Base-by-base conservation (phyloP, 192 early-diverging fungal genomes). In the Funneliformis mosseae region DNA sequence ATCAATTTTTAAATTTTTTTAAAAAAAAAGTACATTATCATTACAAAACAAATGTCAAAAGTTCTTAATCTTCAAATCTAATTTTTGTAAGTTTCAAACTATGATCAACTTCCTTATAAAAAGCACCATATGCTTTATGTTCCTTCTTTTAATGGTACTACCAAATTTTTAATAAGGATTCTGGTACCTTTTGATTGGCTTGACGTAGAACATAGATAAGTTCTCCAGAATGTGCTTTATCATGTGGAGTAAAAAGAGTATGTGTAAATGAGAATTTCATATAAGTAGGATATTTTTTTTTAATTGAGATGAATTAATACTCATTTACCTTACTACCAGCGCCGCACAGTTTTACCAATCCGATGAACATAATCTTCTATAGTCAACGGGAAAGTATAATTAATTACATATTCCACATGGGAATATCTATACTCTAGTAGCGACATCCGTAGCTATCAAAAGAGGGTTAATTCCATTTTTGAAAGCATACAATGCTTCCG, bases 141-240 rank as follows among this genome's bases (percentile, higher is more conserved):
- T 95, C 89, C 93, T 99, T 99, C 90, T 97, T 88, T 97, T 99
- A 82, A 98, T 96, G 12, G 95, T 96, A 41, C 94, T 95, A 62
- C 96, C 96, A 88, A 97, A 97, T n/a, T 88, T 96, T 96, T 77
- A 97, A 85, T 80, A 97, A 87, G 70, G 93, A 94, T 33, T 92
- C 91, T 8, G 97, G 97, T 33, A 99, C 94, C 43, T 85, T 78
- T 88, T 95, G 93, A 67, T 92, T 92, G 8, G 97, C 96, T 70
- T 95, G 87, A 80, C 93, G 95, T 64, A 99, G 89, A 12, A 98
- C 92, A 84, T 98, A 98, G 81, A 97, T 93, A 78, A 99, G 85
- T 48, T 92, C 90, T 63, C 97, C 97, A 28, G 94, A 93, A 79
- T 92, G 94, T 41, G 91, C 79, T 89, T 97, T 97, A 86, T 99